Conservation (phyloP, 345 rosid genomes). For the Melaleuca quinquenervia region DNA sequence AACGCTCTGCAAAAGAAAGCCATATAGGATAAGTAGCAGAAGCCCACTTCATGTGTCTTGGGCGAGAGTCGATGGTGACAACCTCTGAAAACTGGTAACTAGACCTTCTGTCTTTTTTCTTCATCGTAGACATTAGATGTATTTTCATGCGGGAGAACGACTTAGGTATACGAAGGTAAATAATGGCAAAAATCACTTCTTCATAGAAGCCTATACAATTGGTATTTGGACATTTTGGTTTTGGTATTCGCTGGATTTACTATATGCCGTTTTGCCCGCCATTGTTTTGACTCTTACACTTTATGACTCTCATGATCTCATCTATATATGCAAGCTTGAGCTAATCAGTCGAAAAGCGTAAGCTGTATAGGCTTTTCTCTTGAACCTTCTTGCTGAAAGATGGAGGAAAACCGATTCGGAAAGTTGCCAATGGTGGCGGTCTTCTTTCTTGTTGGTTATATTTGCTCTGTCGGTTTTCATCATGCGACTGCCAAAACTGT, state of each 20-base stretch:
- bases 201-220: too few relatives aligned
- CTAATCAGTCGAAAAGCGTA: neutral
- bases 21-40: neutral
- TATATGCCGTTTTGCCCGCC: neutral
- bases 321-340: neutral
- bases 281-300: neutral
- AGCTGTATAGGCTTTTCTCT: neutral
- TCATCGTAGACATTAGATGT: too few relatives aligned
- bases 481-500: neutral
- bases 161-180: too few relatives aligned
- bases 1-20: neutral
- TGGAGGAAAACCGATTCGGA: neutral
- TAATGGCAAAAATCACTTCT: too few relatives aligned
- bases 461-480: neutral
- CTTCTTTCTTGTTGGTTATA: neutral
- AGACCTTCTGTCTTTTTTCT: too few relatives aligned
- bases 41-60: too few relatives aligned
- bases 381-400: neutral
- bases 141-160: too few relatives aligned
- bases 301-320: neutral
- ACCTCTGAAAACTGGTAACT: too few relatives aligned
- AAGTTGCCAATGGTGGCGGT: neutral
- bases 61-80: too few relatives aligned
- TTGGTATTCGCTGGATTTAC: too few relatives aligned
- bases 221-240: too few relatives aligned